Conservation (phyloP, 805 yeast genomes). For the Saccharomyces paradoxus region DNA sequence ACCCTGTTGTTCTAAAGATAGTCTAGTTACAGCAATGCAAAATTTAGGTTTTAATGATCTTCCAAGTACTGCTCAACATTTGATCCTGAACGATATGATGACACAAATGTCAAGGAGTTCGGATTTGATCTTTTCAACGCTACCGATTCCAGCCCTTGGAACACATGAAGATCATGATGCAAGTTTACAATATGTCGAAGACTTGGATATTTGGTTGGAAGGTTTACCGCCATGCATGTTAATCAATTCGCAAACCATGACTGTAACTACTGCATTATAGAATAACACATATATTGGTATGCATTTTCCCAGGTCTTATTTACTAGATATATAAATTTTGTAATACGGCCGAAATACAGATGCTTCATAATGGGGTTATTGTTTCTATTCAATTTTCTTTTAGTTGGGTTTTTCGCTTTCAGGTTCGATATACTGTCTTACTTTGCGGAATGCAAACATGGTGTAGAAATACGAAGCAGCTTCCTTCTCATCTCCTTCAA, state of each 20-base stretch:
- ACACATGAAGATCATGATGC: conserved; percentile 64
- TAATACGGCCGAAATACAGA: neutral
- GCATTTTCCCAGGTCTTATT: conserved; percentile 1
- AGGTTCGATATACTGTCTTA: conserved; percentile 25
- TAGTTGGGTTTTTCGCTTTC: neutral
- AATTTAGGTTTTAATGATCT: conserved; percentile 63
- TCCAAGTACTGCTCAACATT: conserved; percentile 88
- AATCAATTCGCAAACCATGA: conserved; percentile 86
- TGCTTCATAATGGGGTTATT: neutral
- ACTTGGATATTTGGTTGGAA: conserved; percentile 71
- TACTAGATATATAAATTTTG: neutral
- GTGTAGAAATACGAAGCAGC: conserved; percentile 79
- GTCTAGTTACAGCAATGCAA: conserved; percentile 31
- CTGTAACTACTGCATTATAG: conserved; percentile 87
- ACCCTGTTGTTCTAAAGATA: conserved; percentile 27
- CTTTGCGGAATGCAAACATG: conserved; percentile 73
- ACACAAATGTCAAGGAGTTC: conserved; percentile 48
- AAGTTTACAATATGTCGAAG: conserved; percentile 65
- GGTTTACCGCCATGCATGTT: conserved; percentile 76
- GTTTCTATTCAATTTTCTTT: neutral
- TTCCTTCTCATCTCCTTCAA: conserved; percentile 83
- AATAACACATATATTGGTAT: conserved; percentile 3
- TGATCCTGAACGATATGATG: conserved; percentile 85
- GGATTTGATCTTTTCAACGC: conserved; percentile 75
- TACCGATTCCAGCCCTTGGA: conserved; percentile 83